Percentiles rank a stretch among this genome's conserved stretches.
Conservation (phyloP, 768 basidiomycete genomes). For the Lanmaoa rubissima region DNA sequence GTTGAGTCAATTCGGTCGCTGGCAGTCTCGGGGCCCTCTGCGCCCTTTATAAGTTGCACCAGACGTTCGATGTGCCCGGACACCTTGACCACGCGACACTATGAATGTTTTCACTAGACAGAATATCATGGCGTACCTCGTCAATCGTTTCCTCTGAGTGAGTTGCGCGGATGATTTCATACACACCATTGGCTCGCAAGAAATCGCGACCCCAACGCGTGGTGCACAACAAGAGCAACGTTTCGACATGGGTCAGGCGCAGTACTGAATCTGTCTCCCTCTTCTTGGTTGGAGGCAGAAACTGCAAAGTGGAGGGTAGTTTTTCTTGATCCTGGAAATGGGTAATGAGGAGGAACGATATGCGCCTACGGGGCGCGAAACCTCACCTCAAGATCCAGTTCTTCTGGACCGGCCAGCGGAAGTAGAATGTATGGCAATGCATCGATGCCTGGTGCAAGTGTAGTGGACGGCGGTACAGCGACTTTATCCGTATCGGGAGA, state of each 20-base stretch:
- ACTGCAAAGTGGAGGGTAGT: conserved; percentile 79
- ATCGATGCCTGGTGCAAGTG: conserved; percentile 72
- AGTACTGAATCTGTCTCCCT: conserved; percentile 78
- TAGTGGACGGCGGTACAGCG: conserved; percentile 56
- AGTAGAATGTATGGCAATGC: conserved; percentile 82
- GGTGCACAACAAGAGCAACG: conserved; percentile 83
- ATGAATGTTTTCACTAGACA: neutral
- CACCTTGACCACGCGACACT: conserved; percentile 46
- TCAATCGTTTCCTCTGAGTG: conserved; percentile 82
- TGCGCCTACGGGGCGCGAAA: neutral
- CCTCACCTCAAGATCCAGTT: conserved; percentile 84
- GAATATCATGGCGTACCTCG: conserved; percentile 46
- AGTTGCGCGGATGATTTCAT: conserved; percentile 75
- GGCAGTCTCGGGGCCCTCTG: conserved; percentile 56
- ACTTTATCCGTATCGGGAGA: conserved; percentile 58
- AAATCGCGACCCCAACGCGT: conserved; percentile 86
- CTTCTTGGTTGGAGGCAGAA: conserved; percentile 80
- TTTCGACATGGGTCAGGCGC: conserved; percentile 84
- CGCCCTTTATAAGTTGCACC: conserved; percentile 80
- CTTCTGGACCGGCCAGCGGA: conserved; percentile 93
- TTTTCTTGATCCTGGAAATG: conserved; percentile 79
- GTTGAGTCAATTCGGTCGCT: conserved; percentile 36
- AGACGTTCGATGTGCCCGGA: conserved; percentile 85
- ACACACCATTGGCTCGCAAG: conserved; percentile 77
- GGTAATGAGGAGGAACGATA: neutral